These are phyloP conservation scores for Myxozyma monticola DNA, from an alignment of 805 yeast genomes.

Conservation along the genomic window DNA sequence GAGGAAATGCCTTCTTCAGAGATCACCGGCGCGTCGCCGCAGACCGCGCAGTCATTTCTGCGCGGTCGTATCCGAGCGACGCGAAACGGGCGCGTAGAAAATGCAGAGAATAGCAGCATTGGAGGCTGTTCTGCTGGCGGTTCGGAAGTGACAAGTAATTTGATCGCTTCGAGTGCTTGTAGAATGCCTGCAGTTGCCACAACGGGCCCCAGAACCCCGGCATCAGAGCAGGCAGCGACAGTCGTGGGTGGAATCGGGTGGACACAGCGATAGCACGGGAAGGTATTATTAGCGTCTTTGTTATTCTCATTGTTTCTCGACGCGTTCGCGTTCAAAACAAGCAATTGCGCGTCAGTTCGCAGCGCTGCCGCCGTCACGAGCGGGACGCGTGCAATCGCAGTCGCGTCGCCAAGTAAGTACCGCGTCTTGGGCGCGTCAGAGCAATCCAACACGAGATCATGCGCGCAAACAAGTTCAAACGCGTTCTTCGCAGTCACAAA, in stretches of 20 bases:
- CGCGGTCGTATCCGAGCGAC: constrained; percentile 77
- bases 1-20: constrained; percentile 48
- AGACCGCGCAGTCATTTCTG: constrained; percentile 59
- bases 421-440: constrained; percentile 90
- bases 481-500: constrained; percentile 53
- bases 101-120: constrained; percentile 61
- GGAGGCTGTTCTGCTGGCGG: constrained; percentile 40
- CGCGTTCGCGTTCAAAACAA: constrained; percentile 63
- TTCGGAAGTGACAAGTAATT: constrained; percentile 67
- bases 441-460: constrained; percentile 85
- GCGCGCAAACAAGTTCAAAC: constrained; percentile 57
- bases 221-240: constrained; percentile 84
- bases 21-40: constrained; percentile 58
- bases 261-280: constrained; percentile 95
- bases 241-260: constrained; percentile 87
- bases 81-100: constrained; percentile 53
- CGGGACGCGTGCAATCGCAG: constrained; percentile 53
- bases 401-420: constrained; percentile 81
- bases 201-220: constrained; percentile 95
- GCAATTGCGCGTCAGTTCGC: constrained; percentile 85
- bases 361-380: constrained; percentile 91
- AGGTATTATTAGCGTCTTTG: no score
- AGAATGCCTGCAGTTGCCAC: constrained; percentile 86
- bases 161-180: constrained; percentile 87
- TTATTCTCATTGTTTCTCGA: no score